Evolutionary conservation across 139 green algal genomes (phyloP).

Genomic region (Ettlia oleoabundans): DNA sequence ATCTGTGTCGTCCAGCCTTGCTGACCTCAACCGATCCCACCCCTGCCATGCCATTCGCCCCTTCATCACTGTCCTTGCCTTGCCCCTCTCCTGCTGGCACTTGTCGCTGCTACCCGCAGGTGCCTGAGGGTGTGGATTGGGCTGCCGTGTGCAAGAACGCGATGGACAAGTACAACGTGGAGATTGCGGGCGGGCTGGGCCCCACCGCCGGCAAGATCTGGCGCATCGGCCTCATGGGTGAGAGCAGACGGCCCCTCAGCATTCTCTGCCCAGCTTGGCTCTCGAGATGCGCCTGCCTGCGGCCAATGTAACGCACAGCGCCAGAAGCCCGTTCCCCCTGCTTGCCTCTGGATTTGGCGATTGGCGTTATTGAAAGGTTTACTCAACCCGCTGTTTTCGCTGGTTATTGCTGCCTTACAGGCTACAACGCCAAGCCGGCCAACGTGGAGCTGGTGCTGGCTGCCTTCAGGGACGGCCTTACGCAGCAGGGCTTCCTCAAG

Average conservation of each 20-base stretch:
- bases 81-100: not conserved
- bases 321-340: too few species aligned
- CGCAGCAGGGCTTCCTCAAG: constrained; percentile 77
- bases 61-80: not conserved
- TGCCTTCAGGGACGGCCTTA: constrained; percentile 83
- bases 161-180: constrained; percentile 81
- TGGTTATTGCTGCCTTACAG: constrained; percentile 12
- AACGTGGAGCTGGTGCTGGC: constrained; percentile 84
- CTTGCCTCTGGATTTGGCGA: too few species aligned
- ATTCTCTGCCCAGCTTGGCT: too few species aligned
- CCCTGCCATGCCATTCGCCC: too few species aligned
- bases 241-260: too few species aligned
- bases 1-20: too few species aligned
- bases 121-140: constrained; percentile 88
- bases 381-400: not conserved
- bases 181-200: constrained; percentile 82
- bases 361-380: too few species aligned
- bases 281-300: too few species aligned
- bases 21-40: too few species aligned
- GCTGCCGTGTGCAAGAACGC: constrained; percentile 78
- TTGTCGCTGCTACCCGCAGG: constrained; percentile 26
- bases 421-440: constrained; percentile 83
- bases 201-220: constrained; percentile 83
- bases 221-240: constrained; percentile 81
- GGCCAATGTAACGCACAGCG: too few species aligned